phyloP scores from a whole-genome alignment of 2,329 filamentous ascomycete genomes.

The Chaetomium strumarium region DNA sequence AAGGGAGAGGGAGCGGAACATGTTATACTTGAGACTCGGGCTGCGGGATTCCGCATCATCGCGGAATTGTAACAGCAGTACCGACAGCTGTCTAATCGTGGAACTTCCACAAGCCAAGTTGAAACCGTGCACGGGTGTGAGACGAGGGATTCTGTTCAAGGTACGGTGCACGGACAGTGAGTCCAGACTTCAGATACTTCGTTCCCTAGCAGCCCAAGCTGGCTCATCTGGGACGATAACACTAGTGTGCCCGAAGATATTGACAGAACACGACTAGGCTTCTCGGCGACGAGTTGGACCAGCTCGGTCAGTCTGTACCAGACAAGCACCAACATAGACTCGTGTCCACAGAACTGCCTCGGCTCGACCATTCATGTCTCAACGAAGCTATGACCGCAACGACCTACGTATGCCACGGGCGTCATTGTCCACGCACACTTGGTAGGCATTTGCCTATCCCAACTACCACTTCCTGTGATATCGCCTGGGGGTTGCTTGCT shows the following conservation, averaged over 20 bases:
- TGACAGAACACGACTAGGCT: neutral
- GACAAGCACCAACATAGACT: neutral
- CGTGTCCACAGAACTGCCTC: neutral
- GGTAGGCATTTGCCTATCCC: neutral
- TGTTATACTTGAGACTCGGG: neutral
- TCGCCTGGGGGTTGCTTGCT: neutral
- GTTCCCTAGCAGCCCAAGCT: no score
- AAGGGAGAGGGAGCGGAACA: neutral
- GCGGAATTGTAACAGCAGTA: neutral
- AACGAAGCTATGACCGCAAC: neutral
- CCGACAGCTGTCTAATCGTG: neutral
- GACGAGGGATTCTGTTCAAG: no score
- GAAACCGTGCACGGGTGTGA: slow-evolving; percentile 1
- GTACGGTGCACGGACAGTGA: neutral
- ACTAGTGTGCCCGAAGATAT: neutral
- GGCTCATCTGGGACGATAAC: neutral
- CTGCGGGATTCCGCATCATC: neutral
- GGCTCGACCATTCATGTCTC: neutral
- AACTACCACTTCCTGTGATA: neutral
- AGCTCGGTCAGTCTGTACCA: no score
- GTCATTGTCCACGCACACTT: neutral
- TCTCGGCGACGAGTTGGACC: no score
- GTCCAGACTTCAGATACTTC: neutral
- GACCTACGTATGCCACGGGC: neutral
- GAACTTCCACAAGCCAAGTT: neutral